Base-by-base conservation (phyloP, 306 rosid genomes). In the Vigna reflexopilosa region DNA sequence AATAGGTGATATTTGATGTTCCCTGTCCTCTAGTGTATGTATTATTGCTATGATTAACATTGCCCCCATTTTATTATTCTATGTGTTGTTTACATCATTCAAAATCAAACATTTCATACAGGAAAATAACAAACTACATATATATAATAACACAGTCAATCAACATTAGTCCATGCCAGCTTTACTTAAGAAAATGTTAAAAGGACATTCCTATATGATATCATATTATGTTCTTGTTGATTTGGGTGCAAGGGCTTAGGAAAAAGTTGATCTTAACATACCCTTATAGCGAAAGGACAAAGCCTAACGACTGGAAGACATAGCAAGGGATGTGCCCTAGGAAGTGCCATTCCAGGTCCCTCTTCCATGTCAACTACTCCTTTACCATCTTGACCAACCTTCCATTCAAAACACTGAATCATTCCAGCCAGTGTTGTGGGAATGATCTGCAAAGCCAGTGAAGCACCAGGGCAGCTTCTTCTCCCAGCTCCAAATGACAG, bases 381-480 rank as follows among this genome's bases (percentile, higher is more conserved):
- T 67, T 52, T 59, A 19, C 67, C 82, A 24, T 70, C 82, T 44
- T 66, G 84, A 22, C 65, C 63, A 30, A 61, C 85, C 16, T 80
- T 72, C 83, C 83, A 80, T 40, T 80, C 74, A 80, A 80, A 80
- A 67, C 83, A 72, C 22, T 80, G 83, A 64, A 80, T 54, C 74
- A 80, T 72, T 5, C 52, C 50, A 51, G 83, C 79, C 11, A 80
- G 7, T 0, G 83, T 80, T 14, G 79, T 19, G 36, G 36, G 52
- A 72, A 80, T 44, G 44, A 91, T 65, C 15, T 81, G 83, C 73
- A 88, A 42, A 24, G 90, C 93, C n/a, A 91, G 74, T 47, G 96
- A 58, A 36, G 88, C 86, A 58, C 91, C 96, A 56, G 93, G 96
- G 28, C 90, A 90, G 5, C 86, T 83, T 83, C 96, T 90, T 82